Evolutionary conservation across 768 basidiomycete species (phyloP), one percentile per base, ranked within the genome.

Genomic region (Candolleomyces efflorescens): DNA sequence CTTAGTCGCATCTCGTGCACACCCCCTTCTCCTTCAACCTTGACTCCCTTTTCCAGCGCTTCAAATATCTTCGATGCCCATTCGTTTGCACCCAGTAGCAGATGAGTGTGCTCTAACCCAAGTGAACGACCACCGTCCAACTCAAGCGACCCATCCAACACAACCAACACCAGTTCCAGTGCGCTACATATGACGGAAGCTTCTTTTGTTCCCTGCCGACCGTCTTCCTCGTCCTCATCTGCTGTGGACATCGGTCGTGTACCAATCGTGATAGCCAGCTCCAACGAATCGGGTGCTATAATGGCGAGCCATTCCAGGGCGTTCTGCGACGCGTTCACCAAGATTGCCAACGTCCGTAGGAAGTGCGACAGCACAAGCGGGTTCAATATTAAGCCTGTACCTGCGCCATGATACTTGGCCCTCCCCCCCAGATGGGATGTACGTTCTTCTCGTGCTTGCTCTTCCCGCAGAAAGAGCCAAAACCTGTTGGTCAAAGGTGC

Each of bases 401-500:
- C 92, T 0, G 89, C 84, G 1, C 89, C 83, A 15, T 80, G 79
- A 65, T 91, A 92, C 54, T 77, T 78, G 43, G 79, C 69, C 24
- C 84, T 67, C n/a, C 74, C 75, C 24, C 80, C 72, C n/a, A 77
- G 77, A 41, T 79, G 78, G 2, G 81, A 77, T 2, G 87, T 87
- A 43, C 90, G 81, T 53, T 83, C 81, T 65, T 93, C 90, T 38
- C 92, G 80, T 2, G 82, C 78, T 63, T 90, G 85, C 65, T 91
- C 87, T 63, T 96, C 93, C 6, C 90, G 84, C 46, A 97, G 82
- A 73, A 95, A 92, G n/a, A 80, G 67, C 94, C 94, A 99, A 72
- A 98, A 97, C n/a, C 87, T 83, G 63, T 94, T 89, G 72, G 98
- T 82, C 53, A 98, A 76, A 0, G 97, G 97, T 59, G 87, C 83